Evolutionary conservation across 306 rosid species (phyloP), one percentile per base, ranked within the genome.

Genomic region (Mimosa pudica): DNA sequence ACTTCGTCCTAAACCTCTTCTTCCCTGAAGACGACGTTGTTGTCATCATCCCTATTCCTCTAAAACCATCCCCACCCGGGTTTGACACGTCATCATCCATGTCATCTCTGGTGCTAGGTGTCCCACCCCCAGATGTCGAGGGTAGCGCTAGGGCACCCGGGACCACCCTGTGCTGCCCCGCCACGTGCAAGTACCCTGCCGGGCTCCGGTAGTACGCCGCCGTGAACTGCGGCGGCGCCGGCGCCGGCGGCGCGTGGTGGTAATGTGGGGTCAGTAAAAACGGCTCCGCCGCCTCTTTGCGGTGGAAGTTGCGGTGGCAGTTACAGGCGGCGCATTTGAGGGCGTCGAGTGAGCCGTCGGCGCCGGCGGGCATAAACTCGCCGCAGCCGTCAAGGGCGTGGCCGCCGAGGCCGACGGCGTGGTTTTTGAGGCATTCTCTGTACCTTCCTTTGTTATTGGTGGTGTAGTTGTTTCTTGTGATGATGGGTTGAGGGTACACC

Each of bases 301-400:
- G 93, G 86, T 94, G 98, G 89, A 94, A 94, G 81, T 90, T 94
- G 4, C 98, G 97, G 91, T 94, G 98, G 78, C 98, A 94, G 94
- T 82, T 84, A 64, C 98, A 94, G 48, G 98, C 98, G 60, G 98
- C 98, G 81, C 98, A 94, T 79, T 92, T 90, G 10, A 94, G 97
- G 2, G 82, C 92, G 63, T 94, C 97, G 6, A 92, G 87, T 0
- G 94, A 83, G 35, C 97, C 97, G 30, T 94, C 98, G 0, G 82
- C 80, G 12, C 98, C 98, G 0, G 97, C 93, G 0, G 97, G 69
- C 79, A 94, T 51, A 77, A 92, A 94, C 89, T 94, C 97, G 1
- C 98, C 90, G 85, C 98, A 94, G 24, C 98, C 98, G 70, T 94
- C 98, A 4, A 92, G 90, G 3, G 98, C 95, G 87, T 92, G 97